Conservation (phyloP, 2,329 filamentous ascomycete genomes). For the Penicillium sp. region DNA sequence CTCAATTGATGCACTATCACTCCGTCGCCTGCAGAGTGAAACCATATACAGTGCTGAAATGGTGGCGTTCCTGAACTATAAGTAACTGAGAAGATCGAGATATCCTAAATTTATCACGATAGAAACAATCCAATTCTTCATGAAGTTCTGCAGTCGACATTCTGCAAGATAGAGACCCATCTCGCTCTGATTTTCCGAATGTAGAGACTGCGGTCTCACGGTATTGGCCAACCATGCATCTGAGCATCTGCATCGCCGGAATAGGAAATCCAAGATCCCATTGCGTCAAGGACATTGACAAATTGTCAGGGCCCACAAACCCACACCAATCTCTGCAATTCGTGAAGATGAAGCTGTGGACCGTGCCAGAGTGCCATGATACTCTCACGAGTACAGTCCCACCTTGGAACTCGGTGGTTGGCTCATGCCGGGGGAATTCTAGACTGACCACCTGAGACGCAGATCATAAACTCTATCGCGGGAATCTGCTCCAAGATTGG, state of each 20-base stretch:
- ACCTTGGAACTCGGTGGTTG: background rate
- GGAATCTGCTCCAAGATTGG: background rate
- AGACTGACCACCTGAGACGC: background rate
- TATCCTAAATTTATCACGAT: background rate
- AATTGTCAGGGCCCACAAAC: background rate
- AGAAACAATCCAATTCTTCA: background rate
- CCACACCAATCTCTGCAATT: background rate
- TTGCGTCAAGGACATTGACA: slow-evolving; percentile 17
- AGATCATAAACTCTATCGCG: background rate
- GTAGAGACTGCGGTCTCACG: background rate
- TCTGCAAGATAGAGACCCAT: no score
- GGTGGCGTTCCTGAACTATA: background rate
- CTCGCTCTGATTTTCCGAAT: background rate
- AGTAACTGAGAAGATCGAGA: no score
- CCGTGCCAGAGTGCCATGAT: no score
- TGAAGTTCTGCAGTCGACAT: background rate
- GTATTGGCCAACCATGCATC: slow-evolving; percentile 1
- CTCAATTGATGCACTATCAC: background rate
- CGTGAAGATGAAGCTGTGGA: slow-evolving; percentile 3
- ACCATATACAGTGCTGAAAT: background rate
- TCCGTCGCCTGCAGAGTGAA: background rate
- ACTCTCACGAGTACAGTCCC: background rate
- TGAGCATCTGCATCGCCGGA: background rate
- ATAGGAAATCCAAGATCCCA: slow-evolving; percentile 1
- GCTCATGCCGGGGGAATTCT: background rate